Evolutionary conservation across 2,329 filamentous ascomycete genomes (phyloP), one percentile per base, ranked within the genome.

Genomic region (Purpureocillium takamizusanense): DNA sequence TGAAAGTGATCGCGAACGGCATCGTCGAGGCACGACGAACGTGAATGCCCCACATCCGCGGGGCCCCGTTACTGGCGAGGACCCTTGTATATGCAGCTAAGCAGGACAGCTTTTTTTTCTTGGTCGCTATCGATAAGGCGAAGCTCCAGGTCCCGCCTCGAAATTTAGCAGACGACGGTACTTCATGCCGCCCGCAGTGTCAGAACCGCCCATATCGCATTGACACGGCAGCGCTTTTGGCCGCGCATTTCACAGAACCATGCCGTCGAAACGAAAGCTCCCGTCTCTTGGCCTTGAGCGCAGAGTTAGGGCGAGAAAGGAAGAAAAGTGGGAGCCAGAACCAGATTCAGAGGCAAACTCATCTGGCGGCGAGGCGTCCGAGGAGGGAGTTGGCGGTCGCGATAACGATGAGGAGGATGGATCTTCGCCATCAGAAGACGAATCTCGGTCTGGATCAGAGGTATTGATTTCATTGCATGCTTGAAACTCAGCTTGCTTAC

Each of bases 291-390:
- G 56, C 10, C 51, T 69, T 2, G 61, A 66, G 42, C 57, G 66
- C 40, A 59, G 66, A 31, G 68, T 72, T 1, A 63, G 64, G 28
- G 58, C 63, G 2, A 56, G 67, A 35, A 62, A 53, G 23, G 63
- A 70, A 21, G 66, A 70, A 18, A 59, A 67, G 37, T 63, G 61
- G 48, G 59, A 67, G 30, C 44, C 57, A 6, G 62, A 65, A 17
- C 44, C 51, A 17, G 49, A 55, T 18, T 28, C 55, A 46, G 38
- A 60, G 9, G 45, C 44, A n/a, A 50, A 49, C 21, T 45, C 45
- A 18, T 42, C 43, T 2, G 55, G 62, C 17, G 55, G 58, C 11
- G 47, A 51, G 2, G 14, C 32, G 8, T 55, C 55, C 15, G 53
- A 54, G 31, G 49, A 56, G 23, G 50, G 45, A 12, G 44, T 47